Conservation (phyloP, 148 eudicot genomes). For the Rhododendron vialii region DNA sequence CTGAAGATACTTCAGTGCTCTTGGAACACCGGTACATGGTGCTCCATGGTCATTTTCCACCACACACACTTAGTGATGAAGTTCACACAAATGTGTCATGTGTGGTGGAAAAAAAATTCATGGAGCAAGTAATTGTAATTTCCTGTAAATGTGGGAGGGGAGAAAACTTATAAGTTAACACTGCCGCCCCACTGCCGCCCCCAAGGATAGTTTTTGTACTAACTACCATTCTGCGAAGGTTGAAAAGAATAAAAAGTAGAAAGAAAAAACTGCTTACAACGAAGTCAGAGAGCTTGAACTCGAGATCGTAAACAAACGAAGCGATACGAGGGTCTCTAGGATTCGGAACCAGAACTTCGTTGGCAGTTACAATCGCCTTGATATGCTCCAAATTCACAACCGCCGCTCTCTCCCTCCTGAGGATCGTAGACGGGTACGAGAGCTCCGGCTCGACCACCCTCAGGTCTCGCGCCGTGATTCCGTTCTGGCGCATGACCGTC, state of each 20-base stretch:
- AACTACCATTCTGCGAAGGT: no score
- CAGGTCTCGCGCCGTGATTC: not conserved
- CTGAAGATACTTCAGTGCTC: not conserved
- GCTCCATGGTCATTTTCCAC: no score
- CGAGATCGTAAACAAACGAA: not conserved
- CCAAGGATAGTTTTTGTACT: no score
- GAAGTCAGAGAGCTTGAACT: not conserved
- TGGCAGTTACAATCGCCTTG: conserved; percentile 2
- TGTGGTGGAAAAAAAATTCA: no score
- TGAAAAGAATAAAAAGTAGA: no score
- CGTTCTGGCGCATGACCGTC: not conserved
- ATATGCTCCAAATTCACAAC: conserved; percentile 9
- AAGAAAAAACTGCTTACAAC: not conserved
- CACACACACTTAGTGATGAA: no score
- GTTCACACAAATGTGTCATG: no score
- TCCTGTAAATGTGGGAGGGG: no score
- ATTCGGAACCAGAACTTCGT: not conserved
- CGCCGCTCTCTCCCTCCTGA: not conserved
- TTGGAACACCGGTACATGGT: no score
- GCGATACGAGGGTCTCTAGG: not conserved
- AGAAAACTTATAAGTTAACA: no score
- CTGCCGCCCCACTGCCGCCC: no score
- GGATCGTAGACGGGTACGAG: not conserved
- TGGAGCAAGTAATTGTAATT: no score
- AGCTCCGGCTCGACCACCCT: not conserved